Base-by-base conservation (phyloP, 2,329 filamentous ascomycete genomes). In the Sarocladium brachiariae region DNA sequence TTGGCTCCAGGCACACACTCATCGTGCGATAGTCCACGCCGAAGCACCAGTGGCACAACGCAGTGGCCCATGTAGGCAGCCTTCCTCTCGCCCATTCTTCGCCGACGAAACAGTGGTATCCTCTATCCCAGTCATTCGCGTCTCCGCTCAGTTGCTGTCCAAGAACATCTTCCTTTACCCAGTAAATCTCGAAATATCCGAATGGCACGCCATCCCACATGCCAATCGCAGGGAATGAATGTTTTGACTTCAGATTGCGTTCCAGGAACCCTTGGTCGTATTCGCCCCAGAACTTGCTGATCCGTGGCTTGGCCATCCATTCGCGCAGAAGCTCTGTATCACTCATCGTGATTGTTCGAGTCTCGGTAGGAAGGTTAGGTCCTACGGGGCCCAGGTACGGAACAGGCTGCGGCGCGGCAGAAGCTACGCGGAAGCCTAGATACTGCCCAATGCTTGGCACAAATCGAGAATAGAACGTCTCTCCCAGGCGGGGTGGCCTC, bases 161-260 rank as follows among this genome's bases (percentile, higher is more conserved):
- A 1, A 99, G 65, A 0, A 75, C 71, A 61, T 97, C 93, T 64
- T 99, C 93, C 61, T 95, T 96, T 3, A 93, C 89, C 92, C 93
- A 99, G 70, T 99, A 99, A 30, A 99, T 78, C 71, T 99, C 93
- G 63, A 99, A 96, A 65, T 95, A 99, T 0, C 90, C 93, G 69
- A 97, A 99, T 0, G 92, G 92, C 53, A 92, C 86, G 10, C 89
- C 91, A 59, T 97, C 89, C 88, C 92, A 99, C 63, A 90, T 84
- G 1, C 88, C 93, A 54, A 97, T 92, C 0, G 85, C 89, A 0
- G 93, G 93, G 66, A 97, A 96, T 8, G 84, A 89, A 66, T 96
- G 86, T 16, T 76, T 75, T 18, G 77, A 83, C 11, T 75, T 75
- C 10, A 97, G 70, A 0, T 78, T 83, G 2, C 70, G 72, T 18